These are phyloP conservation scores for Trichoderma koningiopsis DNA, from an alignment of 2,329 filamentous ascomycete species.

Conservation along the genomic window DNA sequence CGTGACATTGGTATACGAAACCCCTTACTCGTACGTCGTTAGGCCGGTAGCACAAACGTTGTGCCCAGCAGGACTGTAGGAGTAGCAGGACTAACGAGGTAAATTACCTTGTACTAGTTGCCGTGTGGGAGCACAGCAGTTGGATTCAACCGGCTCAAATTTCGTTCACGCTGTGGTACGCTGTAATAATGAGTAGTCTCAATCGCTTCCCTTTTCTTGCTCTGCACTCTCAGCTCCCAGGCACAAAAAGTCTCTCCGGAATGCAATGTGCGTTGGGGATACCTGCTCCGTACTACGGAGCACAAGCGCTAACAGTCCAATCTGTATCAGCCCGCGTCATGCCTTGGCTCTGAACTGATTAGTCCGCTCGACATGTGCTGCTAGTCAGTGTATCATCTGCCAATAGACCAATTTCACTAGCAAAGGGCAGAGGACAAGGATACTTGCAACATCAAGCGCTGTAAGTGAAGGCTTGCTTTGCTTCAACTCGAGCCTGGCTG, in stretches of 20 bases:
- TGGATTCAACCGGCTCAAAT: not conserved
- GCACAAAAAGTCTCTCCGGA: too few relatives aligned
- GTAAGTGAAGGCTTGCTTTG: not conserved
- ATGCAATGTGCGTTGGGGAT: not conserved
- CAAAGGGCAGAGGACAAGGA: not conserved
- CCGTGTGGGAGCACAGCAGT: too few relatives aligned
- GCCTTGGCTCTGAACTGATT: not conserved
- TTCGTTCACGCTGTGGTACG: not conserved
- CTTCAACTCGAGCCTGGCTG: too few relatives aligned
- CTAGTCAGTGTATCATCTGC: not conserved
- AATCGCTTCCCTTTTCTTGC: too few relatives aligned
- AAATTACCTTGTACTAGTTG: not conserved
- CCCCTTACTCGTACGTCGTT: not conserved
- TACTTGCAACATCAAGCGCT: not conserved
- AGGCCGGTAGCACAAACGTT: not conserved
- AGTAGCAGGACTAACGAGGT: not conserved
- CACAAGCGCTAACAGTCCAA: not conserved
- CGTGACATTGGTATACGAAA: not conserved
- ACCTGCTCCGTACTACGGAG: not conserved
- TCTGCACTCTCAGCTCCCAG: too few relatives aligned
- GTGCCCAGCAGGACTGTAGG: not conserved
- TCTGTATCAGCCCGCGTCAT: not conserved
- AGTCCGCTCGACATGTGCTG: not conserved
- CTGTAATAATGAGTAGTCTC: too few relatives aligned
- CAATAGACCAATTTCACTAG: not conserved